Percentiles rank a stretch among this genome's conserved stretches.
phyloP scores from a whole-genome alignment of 2,329 filamentous ascomycete genomes.

The Fusarium vanettenii region DNA sequence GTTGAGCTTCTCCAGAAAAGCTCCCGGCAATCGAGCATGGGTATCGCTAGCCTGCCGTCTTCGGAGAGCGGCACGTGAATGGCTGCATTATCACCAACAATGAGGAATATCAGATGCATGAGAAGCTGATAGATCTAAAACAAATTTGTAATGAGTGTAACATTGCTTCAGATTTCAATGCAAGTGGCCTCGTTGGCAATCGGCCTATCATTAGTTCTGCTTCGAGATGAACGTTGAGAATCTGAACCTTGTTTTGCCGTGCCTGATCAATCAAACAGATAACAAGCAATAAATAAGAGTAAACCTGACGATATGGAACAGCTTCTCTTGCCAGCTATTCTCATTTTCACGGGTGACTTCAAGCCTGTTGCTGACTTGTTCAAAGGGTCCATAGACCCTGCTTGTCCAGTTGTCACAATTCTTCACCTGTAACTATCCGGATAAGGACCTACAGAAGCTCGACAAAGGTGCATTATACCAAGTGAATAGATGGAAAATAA shows the following conservation, averaged over 20 bases:
- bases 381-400: background rate
- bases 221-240: background rate
- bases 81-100: background rate
- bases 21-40: background rate
- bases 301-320: background rate
- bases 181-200: background rate
- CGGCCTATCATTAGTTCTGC: too few species aligned
- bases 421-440: background rate
- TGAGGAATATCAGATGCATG: background rate
- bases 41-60: background rate
- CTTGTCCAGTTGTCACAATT: background rate
- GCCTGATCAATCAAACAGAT: background rate
- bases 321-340: background rate
- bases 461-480: background rate
- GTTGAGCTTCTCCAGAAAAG: background rate
- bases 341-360: background rate
- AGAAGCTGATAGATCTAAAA: background rate
- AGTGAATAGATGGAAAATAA: background rate
- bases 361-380: background rate
- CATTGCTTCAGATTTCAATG: background rate
- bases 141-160: background rate
- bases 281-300: background rate
- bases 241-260: background rate
- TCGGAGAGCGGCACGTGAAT: slow-evolving; percentile 19
- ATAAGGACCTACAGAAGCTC: background rate